phyloP scores from a whole-genome alignment of 495 filamentous ascomycete genomes.

The Penicillium crystallinum region DNA sequence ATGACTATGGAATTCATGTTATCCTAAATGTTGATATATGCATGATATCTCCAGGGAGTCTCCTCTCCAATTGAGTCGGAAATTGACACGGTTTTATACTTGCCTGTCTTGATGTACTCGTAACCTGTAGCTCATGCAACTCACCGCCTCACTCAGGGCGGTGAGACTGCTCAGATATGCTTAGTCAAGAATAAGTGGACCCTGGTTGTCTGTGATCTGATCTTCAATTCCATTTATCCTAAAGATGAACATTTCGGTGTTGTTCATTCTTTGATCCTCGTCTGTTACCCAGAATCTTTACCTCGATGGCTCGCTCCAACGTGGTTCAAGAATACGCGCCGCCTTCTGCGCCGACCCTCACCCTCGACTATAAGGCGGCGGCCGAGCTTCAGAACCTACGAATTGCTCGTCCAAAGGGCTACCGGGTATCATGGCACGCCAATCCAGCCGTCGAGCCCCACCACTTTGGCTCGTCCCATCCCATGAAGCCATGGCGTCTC shows the following conservation, averaged over 20 bases:
- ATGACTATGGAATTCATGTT: background rate
- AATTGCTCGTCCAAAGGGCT: slow-evolving; percentile 72
- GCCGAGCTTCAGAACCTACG: slow-evolving; percentile 64
- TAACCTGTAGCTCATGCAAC: no score
- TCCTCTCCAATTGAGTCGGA: background rate
- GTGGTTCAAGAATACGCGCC: slow-evolving; percentile 70
- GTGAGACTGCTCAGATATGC: background rate
- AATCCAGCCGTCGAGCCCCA: slow-evolving; percentile 93
- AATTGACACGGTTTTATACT: no score
- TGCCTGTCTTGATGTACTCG: no score
- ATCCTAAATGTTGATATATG: background rate
- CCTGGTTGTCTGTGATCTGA: background rate
- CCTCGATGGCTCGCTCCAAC: slow-evolving; percentile 40
- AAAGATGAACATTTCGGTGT: background rate
- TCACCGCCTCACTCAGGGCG: no score
- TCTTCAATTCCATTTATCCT: background rate
- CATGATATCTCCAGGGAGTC: no score
- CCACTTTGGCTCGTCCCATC: slow-evolving; percentile 91
- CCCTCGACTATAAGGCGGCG: slow-evolving; percentile 59
- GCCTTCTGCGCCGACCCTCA: slow-evolving; percentile 54
- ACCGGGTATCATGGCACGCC: slow-evolving; percentile 94
- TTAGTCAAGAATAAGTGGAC: background rate
- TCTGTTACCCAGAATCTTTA: background rate
- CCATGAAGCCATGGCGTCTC: slow-evolving; percentile 98
- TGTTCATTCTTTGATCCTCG: background rate